These are phyloP conservation scores for Hammondia hammondi DNA, from an alignment of 169 alveolate species.

Conservation along the genomic window DNA sequence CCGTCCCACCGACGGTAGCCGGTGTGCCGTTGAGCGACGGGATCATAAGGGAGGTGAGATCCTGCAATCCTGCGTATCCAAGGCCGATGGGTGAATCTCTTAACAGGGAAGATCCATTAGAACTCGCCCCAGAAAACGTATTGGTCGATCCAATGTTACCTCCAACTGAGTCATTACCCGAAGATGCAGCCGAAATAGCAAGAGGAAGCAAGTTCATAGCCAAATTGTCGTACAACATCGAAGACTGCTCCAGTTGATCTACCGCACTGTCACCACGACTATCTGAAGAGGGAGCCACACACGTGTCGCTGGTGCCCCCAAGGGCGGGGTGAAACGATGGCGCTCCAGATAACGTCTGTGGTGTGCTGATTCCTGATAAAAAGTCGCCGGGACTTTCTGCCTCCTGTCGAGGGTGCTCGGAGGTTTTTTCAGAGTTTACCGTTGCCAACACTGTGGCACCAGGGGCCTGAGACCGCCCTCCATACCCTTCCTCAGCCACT, in stretches of 20 bases:
- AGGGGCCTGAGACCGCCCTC: neutral
- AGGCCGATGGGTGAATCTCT: neutral
- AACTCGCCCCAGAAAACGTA: neutral
- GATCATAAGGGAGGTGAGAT: slow-evolving; percentile 14
- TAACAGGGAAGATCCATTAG: neutral
- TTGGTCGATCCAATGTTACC: neutral
- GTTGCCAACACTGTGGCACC: neutral
- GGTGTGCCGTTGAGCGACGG: slow-evolving; percentile 28
- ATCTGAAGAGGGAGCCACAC: neutral
- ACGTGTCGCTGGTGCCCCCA: neutral
- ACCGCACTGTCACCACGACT: neutral
- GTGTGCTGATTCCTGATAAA: slow-evolving; percentile 12
- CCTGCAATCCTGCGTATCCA: neutral
- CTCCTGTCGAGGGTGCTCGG: neutral
- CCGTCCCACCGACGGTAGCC: neutral
- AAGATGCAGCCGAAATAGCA: neutral
- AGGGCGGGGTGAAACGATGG: neutral
- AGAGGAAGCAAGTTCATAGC: slow-evolving; percentile 1
- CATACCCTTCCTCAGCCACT: neutral
- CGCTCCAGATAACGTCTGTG: slow-evolving; percentile 23
- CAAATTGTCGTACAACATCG: slow-evolving; percentile 5
- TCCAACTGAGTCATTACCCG: neutral
- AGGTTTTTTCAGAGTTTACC: neutral
- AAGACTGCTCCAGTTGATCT: neutral
- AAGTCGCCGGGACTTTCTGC: neutral